Evolutionary conservation across 768 basidiomycete genomes (phyloP), one percentile per base, ranked within the genome.

Genomic region (Tylopilus balloui): DNA sequence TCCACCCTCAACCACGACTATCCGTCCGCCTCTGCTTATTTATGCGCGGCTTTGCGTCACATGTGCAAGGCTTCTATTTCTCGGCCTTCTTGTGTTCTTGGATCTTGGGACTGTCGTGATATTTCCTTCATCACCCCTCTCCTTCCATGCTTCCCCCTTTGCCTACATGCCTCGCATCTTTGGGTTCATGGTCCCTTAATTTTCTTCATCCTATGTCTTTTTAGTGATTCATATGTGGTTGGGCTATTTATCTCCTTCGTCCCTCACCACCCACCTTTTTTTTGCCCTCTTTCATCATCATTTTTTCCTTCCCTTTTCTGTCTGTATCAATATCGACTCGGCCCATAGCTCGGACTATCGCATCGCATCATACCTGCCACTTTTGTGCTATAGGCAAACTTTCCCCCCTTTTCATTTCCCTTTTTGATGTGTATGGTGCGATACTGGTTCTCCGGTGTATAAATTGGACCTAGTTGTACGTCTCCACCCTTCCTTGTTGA

Each of bases 81-180:
- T 57, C 46, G 53, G 14, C 51, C 50, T 47, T 51, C 48, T 52
- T 68, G 68, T 73, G 67, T 69, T 73, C 65, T 73, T 71, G 74
- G 67, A 69, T 75, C 64, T 61, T 67, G 69, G 67, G 67, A 69
- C 65, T 54, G 24, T 50, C 45, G 56, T 56, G 52, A 56, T 63
- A 61, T 67, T 60, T 58, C 42, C 37, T 45, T 32, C 24, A 42
- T 55, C 56, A 50, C 53, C 37, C 44, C 19, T 23, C 34, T 40
- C 28, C 52, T 31, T 46, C 17, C 38, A 54, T 61, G 57, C 52
- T 62, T 49, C 48, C 21, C 19, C 50, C 41, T 3, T 32, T 34
- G 43, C 54, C 38, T 50, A 54, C 45, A 55, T 65, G 60, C 32
- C 54, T 48, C 29, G 25, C 35, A 42, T 55, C 59, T 53, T 50